phyloP scores from a whole-genome alignment of 257 asterid species.

The Solanum habrochaites region DNA sequence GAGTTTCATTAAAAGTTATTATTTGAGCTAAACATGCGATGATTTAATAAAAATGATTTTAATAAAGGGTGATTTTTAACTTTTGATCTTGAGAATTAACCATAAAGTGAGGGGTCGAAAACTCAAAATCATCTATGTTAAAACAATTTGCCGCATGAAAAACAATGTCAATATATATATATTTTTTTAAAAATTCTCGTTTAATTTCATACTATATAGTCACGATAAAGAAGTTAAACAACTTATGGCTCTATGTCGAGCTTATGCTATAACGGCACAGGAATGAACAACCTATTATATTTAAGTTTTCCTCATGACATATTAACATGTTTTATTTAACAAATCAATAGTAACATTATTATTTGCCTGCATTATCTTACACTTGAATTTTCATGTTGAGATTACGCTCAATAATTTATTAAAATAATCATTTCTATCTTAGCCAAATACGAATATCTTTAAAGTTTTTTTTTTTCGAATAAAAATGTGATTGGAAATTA shows the following conservation, averaged over 20 bases:
- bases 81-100: too few relatives aligned
- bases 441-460: too few relatives aligned
- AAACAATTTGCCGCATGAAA: background rate
- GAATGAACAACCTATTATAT: background rate
- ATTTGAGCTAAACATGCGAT: too few relatives aligned
- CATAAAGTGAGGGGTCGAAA: background rate
- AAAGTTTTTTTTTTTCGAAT: too few relatives aligned
- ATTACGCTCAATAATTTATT: background rate
- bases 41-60: too few relatives aligned
- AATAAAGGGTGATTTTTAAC: fast-evolving
- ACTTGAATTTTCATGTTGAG: background rate
- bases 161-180: background rate
- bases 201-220: background rate
- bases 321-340: background rate
- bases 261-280: background rate
- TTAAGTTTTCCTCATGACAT: background rate
- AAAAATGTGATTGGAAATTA: background rate
- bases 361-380: background rate
- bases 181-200: too few relatives aligned
- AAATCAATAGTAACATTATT: background rate
- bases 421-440: too few relatives aligned
- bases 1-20: background rate
- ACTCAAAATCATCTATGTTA: background rate
- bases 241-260: background rate
- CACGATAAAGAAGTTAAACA: too few relatives aligned